Percentiles rank a stretch among this genome's conserved stretches.
phyloP scores from a whole-genome alignment of 352 stramenopile species.

The Globisporangium radiosum region DNA sequence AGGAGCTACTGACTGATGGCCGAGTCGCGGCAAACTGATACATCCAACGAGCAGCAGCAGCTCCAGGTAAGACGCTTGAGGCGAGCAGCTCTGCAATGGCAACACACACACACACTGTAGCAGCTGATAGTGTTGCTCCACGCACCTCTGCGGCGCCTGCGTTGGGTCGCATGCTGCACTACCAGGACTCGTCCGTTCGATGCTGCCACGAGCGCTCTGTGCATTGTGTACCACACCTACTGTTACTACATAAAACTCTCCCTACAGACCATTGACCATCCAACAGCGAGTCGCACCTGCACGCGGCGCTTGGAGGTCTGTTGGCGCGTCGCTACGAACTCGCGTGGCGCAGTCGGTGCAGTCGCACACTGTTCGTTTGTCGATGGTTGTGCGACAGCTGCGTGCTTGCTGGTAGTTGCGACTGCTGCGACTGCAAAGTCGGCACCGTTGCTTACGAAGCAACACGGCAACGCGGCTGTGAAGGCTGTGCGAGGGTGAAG shows the following conservation, averaged over 20 bases:
- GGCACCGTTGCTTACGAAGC: not conserved
- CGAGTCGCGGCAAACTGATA: too few species aligned
- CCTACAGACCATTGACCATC: not conserved
- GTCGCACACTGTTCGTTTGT: slow-evolving; percentile 14
- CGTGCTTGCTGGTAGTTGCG: not conserved
- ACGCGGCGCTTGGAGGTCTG: slow-evolving; percentile 20
- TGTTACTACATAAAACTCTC: not conserved
- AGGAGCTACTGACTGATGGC: too few species aligned
- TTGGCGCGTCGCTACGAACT: not conserved
- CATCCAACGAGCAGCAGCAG: too few species aligned
- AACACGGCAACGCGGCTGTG: not conserved
- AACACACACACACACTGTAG: too few species aligned
- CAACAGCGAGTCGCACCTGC: slow-evolving; percentile 14
- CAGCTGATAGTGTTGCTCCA: too few species aligned
- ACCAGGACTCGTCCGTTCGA: not conserved
- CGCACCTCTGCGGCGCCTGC: slow-evolving; percentile 1
- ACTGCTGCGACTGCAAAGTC: not conserved
- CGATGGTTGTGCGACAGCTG: not conserved
- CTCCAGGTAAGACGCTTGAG: not conserved
- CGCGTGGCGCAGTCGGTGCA: slow-evolving; percentile 12
- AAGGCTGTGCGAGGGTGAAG: not conserved
- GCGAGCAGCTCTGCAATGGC: too few species aligned
- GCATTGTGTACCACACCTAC: too few species aligned
- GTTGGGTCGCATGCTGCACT: not conserved
- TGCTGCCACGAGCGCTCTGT: slow-evolving; percentile 26